Percentiles rank a stretch among this genome's conserved stretches.
These are phyloP conservation scores for Canariomyces notabilis DNA, from an alignment of 2,329 filamentous ascomycete genomes.

Conservation along the genomic window DNA sequence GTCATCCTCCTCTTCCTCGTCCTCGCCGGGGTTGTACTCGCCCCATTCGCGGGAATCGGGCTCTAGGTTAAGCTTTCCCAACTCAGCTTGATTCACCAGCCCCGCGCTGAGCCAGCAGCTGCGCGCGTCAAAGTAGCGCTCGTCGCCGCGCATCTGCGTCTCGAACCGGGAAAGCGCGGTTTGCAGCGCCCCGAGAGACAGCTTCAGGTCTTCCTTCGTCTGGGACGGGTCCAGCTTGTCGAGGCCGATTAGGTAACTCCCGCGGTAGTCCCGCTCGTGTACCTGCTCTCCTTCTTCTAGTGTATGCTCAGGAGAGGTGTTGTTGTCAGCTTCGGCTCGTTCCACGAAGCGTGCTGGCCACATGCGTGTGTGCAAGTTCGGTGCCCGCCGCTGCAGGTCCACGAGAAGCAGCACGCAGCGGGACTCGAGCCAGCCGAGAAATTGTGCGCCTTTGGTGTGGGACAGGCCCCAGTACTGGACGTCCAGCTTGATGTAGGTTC, in stretches of 20 bases:
- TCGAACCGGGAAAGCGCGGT: constrained; percentile 45
- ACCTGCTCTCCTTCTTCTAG: constrained; percentile 27
- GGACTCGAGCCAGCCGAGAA: constrained; percentile 61
- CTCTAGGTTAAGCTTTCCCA: constrained; percentile 39
- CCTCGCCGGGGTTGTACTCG: constrained; percentile 37
- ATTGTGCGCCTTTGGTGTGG: constrained; percentile 46
- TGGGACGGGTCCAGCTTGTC: constrained; percentile 29
- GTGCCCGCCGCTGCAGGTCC: constrained; percentile 51
- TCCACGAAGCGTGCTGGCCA: constrained; percentile 59
- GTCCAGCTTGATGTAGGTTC: constrained; percentile 55
- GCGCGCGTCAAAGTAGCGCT: constrained; percentile 44
- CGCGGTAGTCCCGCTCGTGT: constrained; percentile 45
- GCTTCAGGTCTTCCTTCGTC: constrained; percentile 38
- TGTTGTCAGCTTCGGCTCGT: not conserved
- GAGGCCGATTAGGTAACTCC: constrained; percentile 59
- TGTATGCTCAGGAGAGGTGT: no score
- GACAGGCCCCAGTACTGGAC: constrained; percentile 62
- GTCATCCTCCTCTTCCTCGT: constrained; percentile 36
- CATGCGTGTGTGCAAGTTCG: constrained; percentile 49
- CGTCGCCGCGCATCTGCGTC: constrained; percentile 39
- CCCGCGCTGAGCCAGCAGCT: constrained; percentile 45
- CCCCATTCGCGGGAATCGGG: constrained; percentile 48
- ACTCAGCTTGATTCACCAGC: constrained; percentile 34
- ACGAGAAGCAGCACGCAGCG: constrained; percentile 53
- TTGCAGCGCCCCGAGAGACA: constrained; percentile 40